Conservation (phyloP, 2,329 filamentous ascomycete genomes). For the Akanthomyces uredinophilus region DNA sequence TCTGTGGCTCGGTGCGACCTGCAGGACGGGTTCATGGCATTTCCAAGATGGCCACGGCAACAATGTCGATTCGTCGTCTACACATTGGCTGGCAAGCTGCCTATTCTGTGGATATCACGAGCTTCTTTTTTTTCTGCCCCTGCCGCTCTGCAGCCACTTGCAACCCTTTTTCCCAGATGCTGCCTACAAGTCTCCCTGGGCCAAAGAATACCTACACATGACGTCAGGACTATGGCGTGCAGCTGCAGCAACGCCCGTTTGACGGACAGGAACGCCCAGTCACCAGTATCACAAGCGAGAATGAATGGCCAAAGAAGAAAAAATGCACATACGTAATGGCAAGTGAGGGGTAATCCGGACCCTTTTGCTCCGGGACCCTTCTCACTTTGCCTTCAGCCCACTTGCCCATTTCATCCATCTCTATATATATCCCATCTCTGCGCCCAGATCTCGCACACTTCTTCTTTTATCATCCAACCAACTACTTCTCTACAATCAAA, state of each 20-base stretch:
- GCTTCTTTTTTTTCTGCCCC: neutral
- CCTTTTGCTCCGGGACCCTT: neutral
- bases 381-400: slow-evolving; percentile 3
- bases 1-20: slow-evolving; percentile 5
- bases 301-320: neutral
- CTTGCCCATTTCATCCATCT: neutral
- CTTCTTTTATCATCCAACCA: slow-evolving; percentile 12
- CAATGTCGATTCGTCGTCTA: neutral
- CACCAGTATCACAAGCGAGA: slow-evolving; percentile 5
- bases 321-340: slow-evolving; percentile 7
- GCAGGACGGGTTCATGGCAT: neutral
- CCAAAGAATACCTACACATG: neutral
- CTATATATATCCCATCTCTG: slow-evolving; percentile 13
- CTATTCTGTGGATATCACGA: neutral
- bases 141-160: neutral
- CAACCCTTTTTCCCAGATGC: neutral
- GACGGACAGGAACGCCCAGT: slow-evolving; percentile 7
- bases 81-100: neutral
- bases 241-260: neutral
- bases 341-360: slow-evolving; percentile 10
- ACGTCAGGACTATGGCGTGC: slow-evolving; percentile 7
- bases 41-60: neutral
- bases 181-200: neutral
- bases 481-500: slow-evolving; percentile 15
- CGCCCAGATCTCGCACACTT: slow-evolving; percentile 22